phyloP scores from a whole-genome alignment of 83 land plant genomes.

The Larix sibirica region DNA sequence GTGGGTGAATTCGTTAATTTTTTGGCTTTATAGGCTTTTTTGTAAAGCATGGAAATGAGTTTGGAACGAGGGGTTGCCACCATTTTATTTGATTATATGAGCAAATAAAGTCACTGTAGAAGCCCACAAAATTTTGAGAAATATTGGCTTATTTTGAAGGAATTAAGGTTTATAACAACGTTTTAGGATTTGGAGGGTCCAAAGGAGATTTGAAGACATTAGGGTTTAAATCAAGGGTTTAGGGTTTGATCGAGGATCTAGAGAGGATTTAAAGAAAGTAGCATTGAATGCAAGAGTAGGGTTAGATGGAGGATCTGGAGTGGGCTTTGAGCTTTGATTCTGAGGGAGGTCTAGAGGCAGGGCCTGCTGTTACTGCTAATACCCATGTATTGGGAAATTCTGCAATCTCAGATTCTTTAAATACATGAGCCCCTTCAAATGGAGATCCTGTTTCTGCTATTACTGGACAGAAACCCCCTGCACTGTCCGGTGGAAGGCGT shows the following conservation, averaged over 20 bases:
- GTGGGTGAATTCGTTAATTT: too few species aligned
- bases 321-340: conserved; percentile 79
- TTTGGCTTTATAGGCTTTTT: neutral
- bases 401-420: conserved; percentile 18
- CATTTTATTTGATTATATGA: neutral
- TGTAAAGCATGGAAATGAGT: neutral
- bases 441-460: neutral
- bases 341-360: conserved; percentile 72
- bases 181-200: neutral
- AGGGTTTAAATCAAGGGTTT: neutral
- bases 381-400: conserved; percentile 8
- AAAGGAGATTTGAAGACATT: neutral
- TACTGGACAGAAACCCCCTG: neutral
- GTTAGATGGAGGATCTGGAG: conserved; percentile 66
- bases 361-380: conserved; percentile 14
- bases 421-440: conserved; percentile 12
- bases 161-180: neutral
- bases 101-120: neutral
- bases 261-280: conserved; percentile 56
- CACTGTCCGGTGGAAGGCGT: conserved; percentile 35
- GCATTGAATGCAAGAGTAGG: too few species aligned
- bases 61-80: neutral
- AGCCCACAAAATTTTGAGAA: neutral
- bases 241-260: conserved; percentile 51
- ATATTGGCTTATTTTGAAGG: neutral